A percentile compares a stretch with the other conserved stretches of the same genome.
phyloP scores from a whole-genome alignment of 2,329 filamentous ascomycete genomes.

The Alternaria incomplexa region DNA sequence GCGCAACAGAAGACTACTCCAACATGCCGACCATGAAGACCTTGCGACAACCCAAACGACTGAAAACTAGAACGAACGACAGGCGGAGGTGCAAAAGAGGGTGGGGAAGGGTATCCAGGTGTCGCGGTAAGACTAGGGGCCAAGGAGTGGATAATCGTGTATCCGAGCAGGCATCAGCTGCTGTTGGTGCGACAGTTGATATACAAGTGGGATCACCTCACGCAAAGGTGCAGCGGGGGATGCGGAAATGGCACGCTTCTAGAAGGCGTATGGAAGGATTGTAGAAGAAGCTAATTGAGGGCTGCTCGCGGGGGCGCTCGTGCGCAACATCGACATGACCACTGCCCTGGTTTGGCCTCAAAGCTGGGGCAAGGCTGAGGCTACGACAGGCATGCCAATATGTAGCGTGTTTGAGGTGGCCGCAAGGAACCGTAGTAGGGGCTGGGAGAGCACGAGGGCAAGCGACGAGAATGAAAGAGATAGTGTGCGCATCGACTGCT shows the following conservation, averaged over 20 bases:
- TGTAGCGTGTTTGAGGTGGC: conserved; percentile 39
- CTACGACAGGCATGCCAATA: conserved; percentile 32
- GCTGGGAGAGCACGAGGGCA: neutral
- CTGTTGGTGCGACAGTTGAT: conserved; percentile 46
- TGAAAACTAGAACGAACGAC: conserved; percentile 13
- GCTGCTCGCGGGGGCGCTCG: conserved; percentile 36
- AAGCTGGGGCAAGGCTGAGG: conserved; percentile 47
- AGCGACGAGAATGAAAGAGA: neutral
- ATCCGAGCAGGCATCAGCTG: conserved; percentile 39
- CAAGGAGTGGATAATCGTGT: conserved; percentile 43
- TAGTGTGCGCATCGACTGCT: neutral
- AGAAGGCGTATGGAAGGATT: conserved; percentile 44
- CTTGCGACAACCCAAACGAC: conserved; percentile 13
- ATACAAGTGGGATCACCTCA: conserved; percentile 43
- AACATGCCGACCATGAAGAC: conserved; percentile 27
- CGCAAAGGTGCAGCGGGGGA: conserved; percentile 40
- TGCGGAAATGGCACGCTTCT: conserved; percentile 45
- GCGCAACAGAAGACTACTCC: conserved; percentile 10
- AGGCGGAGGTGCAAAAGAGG: conserved; percentile 23
- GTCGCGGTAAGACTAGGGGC: conserved; percentile 26
- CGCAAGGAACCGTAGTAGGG: conserved; percentile 1
- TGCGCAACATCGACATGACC: conserved; percentile 36
- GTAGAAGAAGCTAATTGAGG: conserved; percentile 39
- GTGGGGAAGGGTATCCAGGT: conserved; percentile 28
- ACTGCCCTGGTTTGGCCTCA: conserved; percentile 39